A percentile compares a stretch with the other conserved stretches of the same genome.
Evolutionary conservation across 169 alveolate genomes (phyloP).

Genomic region (Plasmodium reichenowi): DNA sequence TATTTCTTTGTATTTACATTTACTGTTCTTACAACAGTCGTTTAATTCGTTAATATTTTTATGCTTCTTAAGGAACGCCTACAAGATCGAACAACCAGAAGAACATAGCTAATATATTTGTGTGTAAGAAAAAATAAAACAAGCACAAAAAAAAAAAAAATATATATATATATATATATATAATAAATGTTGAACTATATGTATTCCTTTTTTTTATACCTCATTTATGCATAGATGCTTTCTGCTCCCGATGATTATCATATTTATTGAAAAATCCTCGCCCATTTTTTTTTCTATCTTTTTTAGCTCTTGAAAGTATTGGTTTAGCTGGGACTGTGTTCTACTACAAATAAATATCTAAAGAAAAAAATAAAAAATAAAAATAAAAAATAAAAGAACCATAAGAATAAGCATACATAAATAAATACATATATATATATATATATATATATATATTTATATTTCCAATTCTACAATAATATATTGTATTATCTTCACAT

Average conservation of each 20-base stretch:
- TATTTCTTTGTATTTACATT: conserved; percentile 37
- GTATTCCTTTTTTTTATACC: conserved; percentile 1
- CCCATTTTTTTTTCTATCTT: conserved; percentile 37
- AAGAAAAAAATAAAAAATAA: neutral
- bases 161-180: too few species aligned
- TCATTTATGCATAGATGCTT: conserved; percentile 60
- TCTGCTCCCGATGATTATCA: conserved; percentile 49
- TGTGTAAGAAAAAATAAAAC: too few species aligned
- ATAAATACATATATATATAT: too few species aligned
- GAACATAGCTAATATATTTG: too few species aligned
- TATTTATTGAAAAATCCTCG: conserved; percentile 29
- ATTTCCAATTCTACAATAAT: too few species aligned
- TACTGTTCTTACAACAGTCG: conserved; percentile 31
- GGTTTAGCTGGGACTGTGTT: conserved; percentile 82
- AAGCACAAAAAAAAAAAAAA: too few species aligned
- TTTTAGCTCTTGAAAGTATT: conserved; percentile 78
- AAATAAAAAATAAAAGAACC: neutral
- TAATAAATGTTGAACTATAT: too few species aligned
- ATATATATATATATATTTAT: too few species aligned
- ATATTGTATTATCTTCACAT: neutral
- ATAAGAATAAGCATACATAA: neutral
- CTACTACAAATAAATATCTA: conserved; percentile 83
- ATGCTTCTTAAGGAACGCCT: conserved; percentile 9
- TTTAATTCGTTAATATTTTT: conserved; percentile 30
- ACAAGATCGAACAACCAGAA: neutral